Base-by-base conservation (phyloP, 176 grass and related monocot species). In the Raddia distichophylla region DNA sequence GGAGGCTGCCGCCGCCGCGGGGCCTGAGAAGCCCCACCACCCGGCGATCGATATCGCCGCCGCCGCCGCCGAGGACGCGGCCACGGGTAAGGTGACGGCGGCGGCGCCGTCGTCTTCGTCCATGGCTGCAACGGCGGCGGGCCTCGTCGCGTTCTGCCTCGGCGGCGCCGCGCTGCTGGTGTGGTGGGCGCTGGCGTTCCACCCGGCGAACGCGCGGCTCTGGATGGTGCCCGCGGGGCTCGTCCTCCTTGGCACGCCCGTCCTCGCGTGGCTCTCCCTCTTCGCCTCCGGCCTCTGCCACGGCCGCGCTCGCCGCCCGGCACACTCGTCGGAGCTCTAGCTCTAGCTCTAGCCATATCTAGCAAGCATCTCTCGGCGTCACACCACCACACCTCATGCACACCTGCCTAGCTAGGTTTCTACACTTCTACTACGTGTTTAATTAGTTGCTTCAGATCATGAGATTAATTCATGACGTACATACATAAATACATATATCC, bases 191-290 rank as follows among this genome's bases (percentile, higher is more conserved):
- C 78, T 95, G 11, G 89, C 70, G 72, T 99, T 99, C 84, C 96
- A 99, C 86, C 85, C 69, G 8, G 77, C 69, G 73, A 75, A 99
- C 82, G 73, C 82, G 78, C 89, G 88, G n/a, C 85, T 99, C 5
- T 99, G 96, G 96, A 99, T 99, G 96, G 96, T 99, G 75, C 96
- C 96, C 37, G 89, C 85, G 6, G 88, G 96, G 34, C 80, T 99
- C 59, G 86, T 99, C 74, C 80, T 99, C 84, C 78, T 91, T 76
- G 93, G 93, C 86, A 99, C 93, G 10, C 91, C 96, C 14, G 18
- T 86, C 78, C 16, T 99, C 66, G 83, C 91, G 9, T 99, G 96
- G 82, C 78, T 99, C 76, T 90, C 96, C 12, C 65, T 90, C 69
- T 79, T 87, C 85, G 76, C 63, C 20, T 91, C 90, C 61, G 80